Conservation (phyloP, 1,284 basidiomycete species). For the Tremellales sp. region DNA sequence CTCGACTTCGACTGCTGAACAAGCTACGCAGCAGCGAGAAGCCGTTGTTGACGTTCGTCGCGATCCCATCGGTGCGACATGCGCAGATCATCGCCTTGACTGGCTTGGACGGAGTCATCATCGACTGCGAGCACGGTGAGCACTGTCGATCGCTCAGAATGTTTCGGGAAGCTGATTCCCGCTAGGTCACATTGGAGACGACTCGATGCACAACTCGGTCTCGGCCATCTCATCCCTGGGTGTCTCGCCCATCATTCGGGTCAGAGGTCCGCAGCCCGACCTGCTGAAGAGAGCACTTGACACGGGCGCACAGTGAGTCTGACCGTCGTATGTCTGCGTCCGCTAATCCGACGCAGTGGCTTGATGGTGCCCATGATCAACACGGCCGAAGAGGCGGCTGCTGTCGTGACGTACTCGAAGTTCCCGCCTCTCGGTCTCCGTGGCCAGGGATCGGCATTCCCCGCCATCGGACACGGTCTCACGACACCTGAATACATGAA, state of each 20-base stretch:
- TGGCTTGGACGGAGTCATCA: conserved; percentile 18
- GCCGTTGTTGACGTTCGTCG: conserved; percentile 33
- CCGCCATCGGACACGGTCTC: conserved; percentile 21
- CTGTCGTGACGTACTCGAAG: conserved; percentile 19
- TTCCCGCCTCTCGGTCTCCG: conserved; percentile 30
- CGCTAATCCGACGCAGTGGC: conserved; percentile 9
- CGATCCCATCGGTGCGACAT: conserved; percentile 19
- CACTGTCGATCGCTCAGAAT: neutral
- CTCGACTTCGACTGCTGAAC: conserved; percentile 31
- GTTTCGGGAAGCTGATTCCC: conserved; percentile 7
- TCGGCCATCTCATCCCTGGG: conserved; percentile 25
- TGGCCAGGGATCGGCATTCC: conserved; percentile 27
- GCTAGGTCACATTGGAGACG: conserved; percentile 30
- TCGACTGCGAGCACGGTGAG: neutral
- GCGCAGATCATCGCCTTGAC: conserved; percentile 31
- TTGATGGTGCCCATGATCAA: conserved; percentile 31
- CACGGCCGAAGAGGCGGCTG: conserved; percentile 20
- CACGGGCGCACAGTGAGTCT: conserved; percentile 39
- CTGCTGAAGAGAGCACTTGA: conserved; percentile 40
- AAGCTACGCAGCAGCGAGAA: conserved; percentile 13
- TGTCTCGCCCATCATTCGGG: conserved; percentile 28
- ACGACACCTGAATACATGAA: conserved; percentile 25
- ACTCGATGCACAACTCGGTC: conserved; percentile 35
- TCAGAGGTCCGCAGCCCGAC: conserved; percentile 22
- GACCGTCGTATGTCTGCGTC: neutral